phyloP scores from a whole-genome alignment of 192 early-diverging fungal species.

The Coemansia sp. region DNA sequence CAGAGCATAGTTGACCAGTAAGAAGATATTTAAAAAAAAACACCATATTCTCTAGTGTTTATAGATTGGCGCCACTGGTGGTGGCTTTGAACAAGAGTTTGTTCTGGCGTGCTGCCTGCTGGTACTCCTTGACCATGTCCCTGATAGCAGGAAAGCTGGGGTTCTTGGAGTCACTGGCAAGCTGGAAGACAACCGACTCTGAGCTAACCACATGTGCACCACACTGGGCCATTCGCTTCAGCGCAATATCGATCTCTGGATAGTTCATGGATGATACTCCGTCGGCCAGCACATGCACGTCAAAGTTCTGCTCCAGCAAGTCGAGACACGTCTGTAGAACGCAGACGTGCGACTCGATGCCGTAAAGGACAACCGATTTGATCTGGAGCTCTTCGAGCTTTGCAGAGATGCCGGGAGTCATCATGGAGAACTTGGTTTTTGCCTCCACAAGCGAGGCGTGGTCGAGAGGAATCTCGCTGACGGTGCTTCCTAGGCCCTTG shows the following conservation, averaged over 20 bases:
- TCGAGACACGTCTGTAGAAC: slow-evolving; percentile 93
- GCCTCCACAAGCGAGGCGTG: slow-evolving; percentile 56
- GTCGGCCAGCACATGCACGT: slow-evolving; percentile 89
- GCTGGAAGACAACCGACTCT: slow-evolving; percentile 73
- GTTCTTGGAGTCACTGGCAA: slow-evolving; percentile 59
- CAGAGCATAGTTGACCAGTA: slow-evolving; percentile 48
- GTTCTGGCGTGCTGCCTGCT: slow-evolving; percentile 62
- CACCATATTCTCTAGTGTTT: not conserved
- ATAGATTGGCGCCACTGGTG: slow-evolving; percentile 7
- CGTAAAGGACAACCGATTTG: slow-evolving; percentile 79
- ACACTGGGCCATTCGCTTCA: slow-evolving; percentile 61
- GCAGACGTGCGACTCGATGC: slow-evolving; percentile 96
- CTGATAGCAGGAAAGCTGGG: slow-evolving; percentile 78
- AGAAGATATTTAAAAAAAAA: not conserved
- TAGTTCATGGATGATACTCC: slow-evolving; percentile 85
- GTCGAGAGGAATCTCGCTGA: slow-evolving; percentile 69
- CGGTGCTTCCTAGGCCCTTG: slow-evolving; percentile 74
- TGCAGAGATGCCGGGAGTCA: slow-evolving; percentile 57
- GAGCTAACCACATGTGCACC: slow-evolving; percentile 78
- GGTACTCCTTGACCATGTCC: slow-evolving; percentile 80
- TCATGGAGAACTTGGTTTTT: slow-evolving; percentile 94
- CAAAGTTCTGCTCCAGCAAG: slow-evolving; percentile 67
- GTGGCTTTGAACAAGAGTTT: slow-evolving; percentile 55
- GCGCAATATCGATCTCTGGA: slow-evolving; percentile 80
- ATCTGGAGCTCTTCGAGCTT: slow-evolving; percentile 47